phyloP scores from a whole-genome alignment of 2,329 filamentous ascomycete genomes.

The Fusarium pseudograminearum region DNA sequence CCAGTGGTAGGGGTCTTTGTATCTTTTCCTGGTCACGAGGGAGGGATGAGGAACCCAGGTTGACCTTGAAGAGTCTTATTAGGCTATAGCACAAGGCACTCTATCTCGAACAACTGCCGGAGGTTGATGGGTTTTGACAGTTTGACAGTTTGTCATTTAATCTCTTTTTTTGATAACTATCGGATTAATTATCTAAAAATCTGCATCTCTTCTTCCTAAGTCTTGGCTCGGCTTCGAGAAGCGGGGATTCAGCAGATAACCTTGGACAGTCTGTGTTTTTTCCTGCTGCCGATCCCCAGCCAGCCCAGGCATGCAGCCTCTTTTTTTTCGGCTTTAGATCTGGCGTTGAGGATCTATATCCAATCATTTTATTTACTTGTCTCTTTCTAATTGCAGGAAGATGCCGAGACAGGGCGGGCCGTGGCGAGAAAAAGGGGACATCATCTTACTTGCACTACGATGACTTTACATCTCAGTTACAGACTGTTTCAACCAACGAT shows the following conservation, averaged over 20 bases:
- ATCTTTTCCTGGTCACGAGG: constrained; percentile 1
- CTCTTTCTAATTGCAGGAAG: constrained; percentile 15
- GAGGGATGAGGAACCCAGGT: constrained; percentile 17
- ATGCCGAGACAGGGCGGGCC: constrained; percentile 38
- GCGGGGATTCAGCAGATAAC: constrained; percentile 23
- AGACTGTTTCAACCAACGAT: neutral
- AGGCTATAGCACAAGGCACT: constrained; percentile 15
- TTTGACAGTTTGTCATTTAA: neutral
- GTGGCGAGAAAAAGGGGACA: constrained; percentile 26
- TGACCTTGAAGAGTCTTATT: constrained; percentile 18
- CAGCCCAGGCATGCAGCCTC: constrained; percentile 24
- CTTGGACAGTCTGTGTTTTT: constrained; percentile 7
- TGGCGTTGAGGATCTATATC: neutral
- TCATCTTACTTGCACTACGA: neutral
- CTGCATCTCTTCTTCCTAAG: constrained; percentile 23
- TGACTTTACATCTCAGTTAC: neutral
- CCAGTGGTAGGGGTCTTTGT: constrained; percentile 19
- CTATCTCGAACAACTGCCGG: constrained; percentile 31
- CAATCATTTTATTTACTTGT: constrained; percentile 25
- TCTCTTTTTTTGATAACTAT: neutral
- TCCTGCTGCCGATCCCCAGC: constrained; percentile 28
- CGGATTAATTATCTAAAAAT: constrained; percentile 1
- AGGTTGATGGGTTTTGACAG: neutral
- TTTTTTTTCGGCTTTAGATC: constrained; percentile 24
- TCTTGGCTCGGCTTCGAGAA: constrained; percentile 42